Evolutionary conservation across 768 basidiomycete genomes (phyloP).

Genomic region (Leccinum imitatum): DNA sequence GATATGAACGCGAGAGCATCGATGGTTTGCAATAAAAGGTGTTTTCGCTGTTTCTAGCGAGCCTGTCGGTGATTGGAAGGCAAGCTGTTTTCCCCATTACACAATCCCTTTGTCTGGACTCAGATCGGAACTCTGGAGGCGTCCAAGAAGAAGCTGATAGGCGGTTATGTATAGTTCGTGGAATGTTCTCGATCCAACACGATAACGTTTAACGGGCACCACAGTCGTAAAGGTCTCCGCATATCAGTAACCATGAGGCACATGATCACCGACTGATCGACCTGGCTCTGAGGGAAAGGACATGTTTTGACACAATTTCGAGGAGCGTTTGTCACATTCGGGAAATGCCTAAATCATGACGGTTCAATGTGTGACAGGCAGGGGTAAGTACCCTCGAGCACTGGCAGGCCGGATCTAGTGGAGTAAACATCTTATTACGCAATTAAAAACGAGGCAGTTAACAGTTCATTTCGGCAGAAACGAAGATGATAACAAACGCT

Average conservation of each 20-base stretch:
- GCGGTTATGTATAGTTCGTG: background rate
- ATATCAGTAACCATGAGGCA: background rate
- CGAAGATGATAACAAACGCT: constrained; percentile 2
- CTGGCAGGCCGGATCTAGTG: background rate
- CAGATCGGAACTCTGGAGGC: background rate
- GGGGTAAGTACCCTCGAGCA: background rate
- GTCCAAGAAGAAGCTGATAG: background rate
- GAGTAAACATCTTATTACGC: constrained; percentile 2
- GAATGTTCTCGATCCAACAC: background rate
- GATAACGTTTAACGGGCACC: background rate
- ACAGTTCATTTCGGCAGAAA: constrained; percentile 16
- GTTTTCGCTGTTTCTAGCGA: background rate
- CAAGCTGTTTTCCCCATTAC: constrained; percentile 7
- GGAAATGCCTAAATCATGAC: background rate
- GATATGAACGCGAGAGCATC: constrained; percentile 32
- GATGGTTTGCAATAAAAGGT: constrained; percentile 13
- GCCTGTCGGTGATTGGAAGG: constrained; percentile 15
- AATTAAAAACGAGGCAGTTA: constrained; percentile 25
- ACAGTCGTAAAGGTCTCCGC: background rate
- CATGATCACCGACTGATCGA: background rate
- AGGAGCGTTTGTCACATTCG: background rate
- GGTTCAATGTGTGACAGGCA: background rate
- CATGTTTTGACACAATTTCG: background rate
- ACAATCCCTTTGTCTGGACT: constrained; percentile 9
- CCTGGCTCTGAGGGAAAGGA: background rate